A percentile compares a stretch with the other conserved stretches of the same genome.
Conservation (phyloP, 2,329 filamentous ascomycete species). For the Xylariaceae sp. region DNA sequence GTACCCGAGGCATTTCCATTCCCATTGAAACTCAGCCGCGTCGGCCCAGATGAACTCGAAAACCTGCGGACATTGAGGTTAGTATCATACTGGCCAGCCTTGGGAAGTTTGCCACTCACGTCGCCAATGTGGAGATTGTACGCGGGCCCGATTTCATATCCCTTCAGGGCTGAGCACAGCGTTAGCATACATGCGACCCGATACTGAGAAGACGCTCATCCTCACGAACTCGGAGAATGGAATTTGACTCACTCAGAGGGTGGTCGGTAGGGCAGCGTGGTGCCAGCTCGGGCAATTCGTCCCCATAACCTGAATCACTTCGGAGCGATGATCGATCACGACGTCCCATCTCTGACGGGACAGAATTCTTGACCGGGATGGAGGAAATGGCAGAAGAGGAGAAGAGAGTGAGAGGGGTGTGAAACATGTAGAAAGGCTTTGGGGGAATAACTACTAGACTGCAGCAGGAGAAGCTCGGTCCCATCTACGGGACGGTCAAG, state of each 20-base stretch:
- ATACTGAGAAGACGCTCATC: background rate
- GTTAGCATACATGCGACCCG: constrained; percentile 7
- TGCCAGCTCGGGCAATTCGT: constrained; percentile 33
- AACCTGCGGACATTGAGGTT: constrained; percentile 26
- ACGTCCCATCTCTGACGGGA: constrained; percentile 36
- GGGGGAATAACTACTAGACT: constrained; percentile 14
- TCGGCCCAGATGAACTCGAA: constrained; percentile 40
- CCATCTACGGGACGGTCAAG: constrained; percentile 8
- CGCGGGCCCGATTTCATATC: constrained; percentile 36
- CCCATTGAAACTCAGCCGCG: constrained; percentile 36
- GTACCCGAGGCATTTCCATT: constrained; percentile 39
- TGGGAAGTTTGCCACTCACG: constrained; percentile 26
- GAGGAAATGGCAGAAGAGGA: constrained; percentile 23
- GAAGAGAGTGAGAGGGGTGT: constrained; percentile 10
- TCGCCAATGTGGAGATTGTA: constrained; percentile 36
- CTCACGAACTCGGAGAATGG: background rate
- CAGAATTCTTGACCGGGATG: constrained; percentile 22
- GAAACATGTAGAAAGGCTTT: constrained; percentile 12
- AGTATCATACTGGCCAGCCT: constrained; percentile 4
- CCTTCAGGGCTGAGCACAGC: constrained; percentile 31
- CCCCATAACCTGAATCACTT: constrained; percentile 37
- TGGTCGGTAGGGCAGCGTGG: constrained; percentile 31
- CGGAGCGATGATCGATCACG: constrained; percentile 35
- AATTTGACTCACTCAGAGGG: constrained; percentile 31
- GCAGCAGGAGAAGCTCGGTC: constrained; percentile 13